These are phyloP conservation scores for Bruguiera hainesii DNA, from an alignment of 441 rosid genomes.

Conservation along the genomic window DNA sequence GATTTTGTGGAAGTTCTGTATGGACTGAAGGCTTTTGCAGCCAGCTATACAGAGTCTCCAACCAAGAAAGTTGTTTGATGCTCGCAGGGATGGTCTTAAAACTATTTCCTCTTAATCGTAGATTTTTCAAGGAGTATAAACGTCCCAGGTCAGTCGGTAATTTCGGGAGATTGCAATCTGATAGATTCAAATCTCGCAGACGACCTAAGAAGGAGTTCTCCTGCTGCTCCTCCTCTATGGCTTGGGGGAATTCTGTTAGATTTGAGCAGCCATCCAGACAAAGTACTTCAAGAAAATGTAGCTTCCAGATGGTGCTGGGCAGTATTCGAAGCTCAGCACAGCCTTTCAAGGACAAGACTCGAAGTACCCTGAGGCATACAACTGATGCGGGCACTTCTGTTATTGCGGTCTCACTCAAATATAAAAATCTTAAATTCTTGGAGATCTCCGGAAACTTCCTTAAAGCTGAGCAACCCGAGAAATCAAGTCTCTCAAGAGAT, in stretches of 20 bases:
- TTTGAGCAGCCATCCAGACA: not conserved
- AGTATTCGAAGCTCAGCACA: not conserved
- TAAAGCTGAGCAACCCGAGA: not conserved
- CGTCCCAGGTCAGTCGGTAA: too few species aligned
- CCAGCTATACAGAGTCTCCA: not conserved
- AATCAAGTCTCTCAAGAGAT: not conserved
- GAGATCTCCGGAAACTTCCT: not conserved
- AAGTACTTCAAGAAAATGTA: not conserved
- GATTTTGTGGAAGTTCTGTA: not conserved
- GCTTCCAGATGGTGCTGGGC: not conserved
- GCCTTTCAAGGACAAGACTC: not conserved
- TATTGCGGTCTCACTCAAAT: not conserved
- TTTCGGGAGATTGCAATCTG: not conserved
- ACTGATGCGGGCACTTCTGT: not conserved
- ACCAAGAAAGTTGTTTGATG: not conserved
- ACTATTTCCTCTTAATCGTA: not conserved
- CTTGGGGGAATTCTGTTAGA: too few species aligned
- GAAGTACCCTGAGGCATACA: not conserved
- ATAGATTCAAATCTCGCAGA: not conserved
- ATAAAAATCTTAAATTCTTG: not conserved
- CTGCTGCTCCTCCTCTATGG: too few species aligned
- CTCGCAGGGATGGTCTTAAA: not conserved
- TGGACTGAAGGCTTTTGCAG: not conserved
- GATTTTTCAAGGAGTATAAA: not conserved
- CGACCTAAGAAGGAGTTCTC: too few species aligned